Evolutionary conservation across 305 asterid genomes (phyloP).

Genomic region (Plantago rigida): DNA sequence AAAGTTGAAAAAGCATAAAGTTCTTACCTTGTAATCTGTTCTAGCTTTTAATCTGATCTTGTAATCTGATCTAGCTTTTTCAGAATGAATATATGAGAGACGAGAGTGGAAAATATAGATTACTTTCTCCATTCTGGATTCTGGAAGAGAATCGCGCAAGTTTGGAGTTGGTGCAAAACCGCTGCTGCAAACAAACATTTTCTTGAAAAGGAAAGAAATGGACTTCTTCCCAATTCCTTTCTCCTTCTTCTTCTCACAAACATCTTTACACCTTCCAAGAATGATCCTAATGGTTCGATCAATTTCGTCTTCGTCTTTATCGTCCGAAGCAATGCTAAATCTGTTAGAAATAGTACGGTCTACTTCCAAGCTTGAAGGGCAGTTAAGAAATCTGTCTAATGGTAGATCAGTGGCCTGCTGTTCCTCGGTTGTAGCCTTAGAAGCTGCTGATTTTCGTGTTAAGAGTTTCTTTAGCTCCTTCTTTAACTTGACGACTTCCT

Average conservation of each 20-base stretch:
- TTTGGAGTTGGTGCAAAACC: slow-evolving; percentile 60
- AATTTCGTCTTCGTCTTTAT: slow-evolving; percentile 59
- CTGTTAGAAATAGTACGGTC: slow-evolving; percentile 47
- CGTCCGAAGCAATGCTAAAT: slow-evolving; percentile 41
- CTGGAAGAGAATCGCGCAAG: slow-evolving; percentile 62
- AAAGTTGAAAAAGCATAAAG: no score
- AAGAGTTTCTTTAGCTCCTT: slow-evolving; percentile 55
- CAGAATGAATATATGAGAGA: no score
- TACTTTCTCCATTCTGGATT: slow-evolving; percentile 94
- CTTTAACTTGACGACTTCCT: slow-evolving; percentile 62
- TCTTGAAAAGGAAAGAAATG: slow-evolving; percentile 64
- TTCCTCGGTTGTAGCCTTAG: slow-evolving; percentile 27
- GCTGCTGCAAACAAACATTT: slow-evolving; percentile 58
- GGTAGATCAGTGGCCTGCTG: slow-evolving; percentile 45
- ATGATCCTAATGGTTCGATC: slow-evolving; percentile 74
- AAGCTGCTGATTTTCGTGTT: slow-evolving; percentile 36
- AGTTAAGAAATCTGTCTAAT: slow-evolving; percentile 74
- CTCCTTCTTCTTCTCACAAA: slow-evolving; percentile 50
- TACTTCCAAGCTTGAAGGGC: slow-evolving; percentile 83
- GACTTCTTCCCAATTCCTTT: slow-evolving; percentile 59
- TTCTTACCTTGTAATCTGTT: no score
- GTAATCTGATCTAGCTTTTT: no score
- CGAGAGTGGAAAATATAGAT: neutral
- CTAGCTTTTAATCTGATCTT: no score
- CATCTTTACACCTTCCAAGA: slow-evolving; percentile 76